Evolutionary conservation across 441 rosid species (phyloP), one percentile per base, ranked within the genome.

Genomic region (Erodium trifolium): DNA sequence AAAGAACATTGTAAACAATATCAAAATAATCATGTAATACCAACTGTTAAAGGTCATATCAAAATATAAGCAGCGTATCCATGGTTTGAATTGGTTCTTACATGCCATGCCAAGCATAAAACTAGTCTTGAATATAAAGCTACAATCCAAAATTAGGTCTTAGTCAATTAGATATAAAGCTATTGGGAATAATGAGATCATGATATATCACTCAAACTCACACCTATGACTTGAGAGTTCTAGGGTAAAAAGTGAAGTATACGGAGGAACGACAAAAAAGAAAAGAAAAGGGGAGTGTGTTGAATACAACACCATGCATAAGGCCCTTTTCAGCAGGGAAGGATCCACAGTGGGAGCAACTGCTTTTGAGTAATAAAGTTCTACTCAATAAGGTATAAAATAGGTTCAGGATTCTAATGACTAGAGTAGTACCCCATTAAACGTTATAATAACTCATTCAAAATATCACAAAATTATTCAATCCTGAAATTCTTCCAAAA

Each of bases 1-100:
- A 77, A 84, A 68, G 43, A 75, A 74, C 23, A 57, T 57, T 57
- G 70, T 23, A 69, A 41, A 43, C 18, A 73, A 53, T 62, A 39
- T 79, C 69, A 76, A 73, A 67, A 1, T 37, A 37, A 37, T 3
- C 31, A 68, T 41, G 10, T 41, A 19, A 29, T 45, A 17, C 31
- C 53, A 29, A 45, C 29, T 18, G 29, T 59, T 59, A 13, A 59
- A 57, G 13, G 17, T 47, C 16, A 47, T 12, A 11, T 47, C 14
- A 12, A 17, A 57, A 57, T 57, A 18, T 57, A 17, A 57, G 63
- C 27, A 57, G 63, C 29, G 5, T 17, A 18, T 18, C 2, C 63
- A 17, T 17, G 63, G 17, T 57, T 19, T 14, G 63, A 17, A 17
- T 57, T 57, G 29, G 18, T 57, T 57, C 29, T 57, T 57, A 18